Percentiles rank a stretch among this genome's conserved stretches.
These are phyloP conservation scores for Fusarium subtropicale DNA, from an alignment of 2,329 filamentous ascomycete species.

Conservation along the genomic window DNA sequence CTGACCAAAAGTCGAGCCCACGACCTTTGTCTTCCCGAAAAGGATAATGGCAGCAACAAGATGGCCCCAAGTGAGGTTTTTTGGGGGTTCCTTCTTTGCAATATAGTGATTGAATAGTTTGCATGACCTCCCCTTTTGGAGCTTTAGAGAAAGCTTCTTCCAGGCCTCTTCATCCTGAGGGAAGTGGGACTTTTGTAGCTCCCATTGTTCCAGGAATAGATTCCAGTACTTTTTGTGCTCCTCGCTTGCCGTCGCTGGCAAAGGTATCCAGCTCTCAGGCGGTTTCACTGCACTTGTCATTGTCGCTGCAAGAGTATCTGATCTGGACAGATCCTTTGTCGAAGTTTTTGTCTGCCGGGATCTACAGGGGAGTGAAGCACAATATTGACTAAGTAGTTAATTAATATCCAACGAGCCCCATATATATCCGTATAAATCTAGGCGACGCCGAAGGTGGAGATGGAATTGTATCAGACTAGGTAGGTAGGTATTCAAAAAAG, in stretches of 20 bases:
- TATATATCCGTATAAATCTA: background rate
- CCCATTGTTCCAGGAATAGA: background rate
- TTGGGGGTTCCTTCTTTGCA: background rate
- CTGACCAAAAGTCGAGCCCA: background rate
- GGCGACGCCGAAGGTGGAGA: too few species aligned
- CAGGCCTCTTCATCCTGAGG: background rate
- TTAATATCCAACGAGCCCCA: background rate
- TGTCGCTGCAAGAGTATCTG: background rate
- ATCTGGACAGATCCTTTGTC: background rate
- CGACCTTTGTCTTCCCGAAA: background rate
- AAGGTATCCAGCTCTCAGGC: background rate
- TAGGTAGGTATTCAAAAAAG: too few species aligned
- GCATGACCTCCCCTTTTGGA: background rate
- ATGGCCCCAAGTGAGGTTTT: background rate
- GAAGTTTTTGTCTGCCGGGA: background rate
- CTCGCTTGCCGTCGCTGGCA: background rate
- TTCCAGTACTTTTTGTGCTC: background rate
- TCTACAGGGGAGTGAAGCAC: background rate
- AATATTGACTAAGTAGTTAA: background rate
- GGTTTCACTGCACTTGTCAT: background rate
- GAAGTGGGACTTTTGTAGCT: background rate
- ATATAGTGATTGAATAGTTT: background rate
- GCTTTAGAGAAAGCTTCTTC: background rate
- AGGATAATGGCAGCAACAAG: background rate
- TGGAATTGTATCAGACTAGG: too few species aligned